Evolutionary conservation across 2,329 filamentous ascomycete species (phyloP).

Genomic region (Didymella arachidicola): DNA sequence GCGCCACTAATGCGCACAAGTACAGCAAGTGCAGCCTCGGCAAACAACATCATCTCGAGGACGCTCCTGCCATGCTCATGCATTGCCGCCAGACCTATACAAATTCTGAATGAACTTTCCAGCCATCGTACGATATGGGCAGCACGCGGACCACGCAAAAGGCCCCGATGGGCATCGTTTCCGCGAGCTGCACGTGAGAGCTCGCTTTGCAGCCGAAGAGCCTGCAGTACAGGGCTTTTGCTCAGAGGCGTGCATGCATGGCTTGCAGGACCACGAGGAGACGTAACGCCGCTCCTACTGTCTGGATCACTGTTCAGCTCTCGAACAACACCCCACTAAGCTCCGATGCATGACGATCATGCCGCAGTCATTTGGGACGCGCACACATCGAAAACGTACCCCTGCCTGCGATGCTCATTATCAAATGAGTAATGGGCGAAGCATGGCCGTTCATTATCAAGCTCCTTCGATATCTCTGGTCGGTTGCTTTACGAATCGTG

Average conservation of each 20-base stretch:
- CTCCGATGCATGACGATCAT: constrained; percentile 16
- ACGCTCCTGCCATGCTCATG: constrained; percentile 6
- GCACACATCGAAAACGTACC: not conserved
- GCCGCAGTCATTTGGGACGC: constrained; percentile 1
- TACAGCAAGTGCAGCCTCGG: constrained; percentile 12
- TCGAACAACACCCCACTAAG: constrained; percentile 8
- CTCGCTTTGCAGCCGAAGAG: constrained; percentile 15
- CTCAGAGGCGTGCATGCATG: not conserved
- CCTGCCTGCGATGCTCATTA: not conserved
- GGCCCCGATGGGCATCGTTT: not conserved
- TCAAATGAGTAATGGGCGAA: not conserved
- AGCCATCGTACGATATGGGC: constrained; percentile 7
- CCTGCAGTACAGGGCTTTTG: constrained; percentile 8
- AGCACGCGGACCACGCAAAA: not conserved
- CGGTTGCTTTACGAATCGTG: not conserved
- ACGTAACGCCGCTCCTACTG: not conserved
- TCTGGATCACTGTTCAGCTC: not conserved
- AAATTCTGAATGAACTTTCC: not conserved
- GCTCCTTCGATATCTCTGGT: too few relatives aligned
- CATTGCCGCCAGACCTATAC: not conserved
- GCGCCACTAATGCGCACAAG: constrained; percentile 3
- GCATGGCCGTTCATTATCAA: not conserved
- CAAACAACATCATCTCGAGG: constrained; percentile 3
- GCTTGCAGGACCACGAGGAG: constrained; percentile 17
- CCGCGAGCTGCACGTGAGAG: constrained; percentile 3